phyloP scores from a whole-genome alignment of 2,329 filamentous ascomycete species.

The Taxawa tesnikishii region DNA sequence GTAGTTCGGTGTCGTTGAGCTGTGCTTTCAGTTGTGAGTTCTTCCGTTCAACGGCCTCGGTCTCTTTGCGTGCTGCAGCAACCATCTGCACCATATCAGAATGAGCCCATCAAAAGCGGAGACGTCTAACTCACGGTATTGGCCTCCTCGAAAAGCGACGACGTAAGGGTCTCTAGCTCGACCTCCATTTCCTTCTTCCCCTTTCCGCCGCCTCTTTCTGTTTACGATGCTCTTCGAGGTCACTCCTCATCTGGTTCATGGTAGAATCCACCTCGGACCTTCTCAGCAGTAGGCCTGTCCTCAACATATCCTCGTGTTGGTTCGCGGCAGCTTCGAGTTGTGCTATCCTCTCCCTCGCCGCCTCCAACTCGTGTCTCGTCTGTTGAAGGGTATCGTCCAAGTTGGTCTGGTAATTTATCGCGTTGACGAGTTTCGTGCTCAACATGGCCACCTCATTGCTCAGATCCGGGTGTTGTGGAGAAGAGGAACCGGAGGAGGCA shows the following conservation, averaged over 20 bases:
- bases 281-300: slow-evolving; percentile 63
- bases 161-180: slow-evolving; percentile 80
- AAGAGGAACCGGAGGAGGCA: slow-evolving; percentile 3
- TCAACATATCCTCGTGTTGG: slow-evolving; percentile 57
- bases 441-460: slow-evolving; percentile 74
- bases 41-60: slow-evolving; percentile 62
- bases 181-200: slow-evolving; percentile 84
- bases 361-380: slow-evolving; percentile 71
- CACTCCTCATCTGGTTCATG: slow-evolving; percentile 25
- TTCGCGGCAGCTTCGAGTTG: slow-evolving; percentile 58
- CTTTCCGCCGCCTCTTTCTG: slow-evolving; percentile 31
- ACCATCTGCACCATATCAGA: slow-evolving; percentile 55
- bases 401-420: slow-evolving; percentile 90
- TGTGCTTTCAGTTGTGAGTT: slow-evolving; percentile 82
- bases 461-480: slow-evolving; percentile 39
- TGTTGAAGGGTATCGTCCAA: slow-evolving; percentile 79
- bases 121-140: slow-evolving; percentile 62
- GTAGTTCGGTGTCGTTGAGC: slow-evolving; percentile 70
- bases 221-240: slow-evolving; percentile 29
- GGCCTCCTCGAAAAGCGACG: slow-evolving; percentile 92
- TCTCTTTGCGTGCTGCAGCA: slow-evolving; percentile 72
- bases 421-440: slow-evolving; percentile 91
- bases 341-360: slow-evolving; percentile 53
- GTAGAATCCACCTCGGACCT: slow-evolving; percentile 56
- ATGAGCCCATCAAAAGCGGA: too few species aligned